Percentiles rank a stretch among this genome's conserved stretches.
Evolutionary conservation across 176 grass and related monocot genomes (phyloP).

Genomic region (Aegilops speltoides): DNA sequence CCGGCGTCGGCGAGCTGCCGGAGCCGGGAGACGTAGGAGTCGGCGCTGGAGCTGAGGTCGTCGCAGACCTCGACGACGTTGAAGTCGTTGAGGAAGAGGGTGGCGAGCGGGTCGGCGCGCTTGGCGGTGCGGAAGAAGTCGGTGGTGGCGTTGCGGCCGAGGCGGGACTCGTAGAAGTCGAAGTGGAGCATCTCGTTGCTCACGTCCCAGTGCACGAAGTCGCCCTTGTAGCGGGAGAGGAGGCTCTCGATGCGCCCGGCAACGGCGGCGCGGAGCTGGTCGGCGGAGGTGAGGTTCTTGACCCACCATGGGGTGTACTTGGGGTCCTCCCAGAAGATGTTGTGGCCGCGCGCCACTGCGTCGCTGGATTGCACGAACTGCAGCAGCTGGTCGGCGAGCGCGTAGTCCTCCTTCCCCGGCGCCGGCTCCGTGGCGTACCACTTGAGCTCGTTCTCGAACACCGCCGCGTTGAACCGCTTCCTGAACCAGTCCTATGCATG

Average conservation of each 20-base stretch:
- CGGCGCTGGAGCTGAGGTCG: constrained; percentile 72
- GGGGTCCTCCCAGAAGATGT: constrained; percentile 98
- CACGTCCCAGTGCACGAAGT: constrained; percentile 97
- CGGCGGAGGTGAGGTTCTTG: constrained; percentile 58
- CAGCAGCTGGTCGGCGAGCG: constrained; percentile 53
- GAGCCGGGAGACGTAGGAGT: constrained; percentile 59
- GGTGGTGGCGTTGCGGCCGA: constrained; percentile 59
- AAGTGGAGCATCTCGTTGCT: constrained; percentile 97
- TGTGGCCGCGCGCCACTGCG: constrained; percentile 72
- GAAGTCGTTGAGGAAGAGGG: constrained; percentile 94
- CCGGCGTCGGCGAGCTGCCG: constrained; percentile 55
- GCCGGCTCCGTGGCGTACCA: constrained; percentile 91
- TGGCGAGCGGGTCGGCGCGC: constrained; percentile 71
- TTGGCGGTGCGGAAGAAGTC: constrained; percentile 75
- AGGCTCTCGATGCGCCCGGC: constrained; percentile 65
- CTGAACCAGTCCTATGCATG: constrained; percentile 70
- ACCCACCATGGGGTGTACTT: constrained; percentile 69
- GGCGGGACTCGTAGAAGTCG: constrained; percentile 84
- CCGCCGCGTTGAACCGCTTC: constrained; percentile 73
- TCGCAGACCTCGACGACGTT: constrained; percentile 84
- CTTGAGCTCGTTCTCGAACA: constrained; percentile 97
- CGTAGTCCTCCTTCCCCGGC: constrained; percentile 63
- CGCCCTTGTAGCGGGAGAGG: constrained; percentile 65
- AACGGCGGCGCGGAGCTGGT: constrained; percentile 57
- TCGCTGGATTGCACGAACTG: constrained; percentile 58